A percentile compares a stretch with the other conserved stretches of the same genome.
phyloP scores from a whole-genome alignment of 1,284 basidiomycete species.

The Trichosporon ovoides region DNA sequence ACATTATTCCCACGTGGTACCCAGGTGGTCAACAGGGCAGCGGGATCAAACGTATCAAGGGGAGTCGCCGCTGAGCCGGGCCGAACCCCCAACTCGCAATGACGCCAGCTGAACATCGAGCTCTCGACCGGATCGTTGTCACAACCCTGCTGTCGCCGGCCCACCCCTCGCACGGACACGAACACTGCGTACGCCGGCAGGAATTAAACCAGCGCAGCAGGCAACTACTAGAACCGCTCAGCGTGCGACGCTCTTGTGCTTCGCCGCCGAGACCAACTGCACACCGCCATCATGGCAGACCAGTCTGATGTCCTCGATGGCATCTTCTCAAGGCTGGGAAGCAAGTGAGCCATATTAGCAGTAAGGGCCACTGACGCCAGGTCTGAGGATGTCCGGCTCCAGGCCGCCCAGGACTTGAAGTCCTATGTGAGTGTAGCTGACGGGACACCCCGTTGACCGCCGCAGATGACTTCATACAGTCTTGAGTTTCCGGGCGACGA shows the following conservation, averaged over 20 bases:
- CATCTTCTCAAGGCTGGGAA: conserved; percentile 40
- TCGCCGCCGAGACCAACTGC: neutral
- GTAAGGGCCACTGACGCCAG: conserved; percentile 2
- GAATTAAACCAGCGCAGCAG: neutral
- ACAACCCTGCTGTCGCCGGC: neutral
- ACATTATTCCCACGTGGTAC: neutral
- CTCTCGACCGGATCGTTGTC: neutral
- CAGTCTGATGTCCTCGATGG: conserved; percentile 43
- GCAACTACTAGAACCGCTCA: neutral
- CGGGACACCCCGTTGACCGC: neutral
- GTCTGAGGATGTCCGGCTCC: conserved; percentile 15
- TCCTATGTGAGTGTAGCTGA: conserved; percentile 24
- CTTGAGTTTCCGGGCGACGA: conserved; percentile 47
- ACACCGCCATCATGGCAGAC: conserved; percentile 30
- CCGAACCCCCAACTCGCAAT: neutral
- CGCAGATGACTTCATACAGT: conserved; percentile 36
- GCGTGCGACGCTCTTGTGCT: neutral
- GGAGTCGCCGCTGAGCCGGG: neutral
- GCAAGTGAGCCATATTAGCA: conserved; percentile 26
- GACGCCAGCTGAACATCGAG: neutral
- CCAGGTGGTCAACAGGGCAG: neutral
- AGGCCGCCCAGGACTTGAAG: conserved; percentile 31
- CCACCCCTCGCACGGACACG: neutral
- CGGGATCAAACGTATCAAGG: neutral
- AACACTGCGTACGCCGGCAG: neutral